Percentiles rank a stretch among this genome's conserved stretches.
These are phyloP conservation scores for Polygonum aviculare DNA, from an alignment of 148 eudicot genomes.

Conservation along the genomic window DNA sequence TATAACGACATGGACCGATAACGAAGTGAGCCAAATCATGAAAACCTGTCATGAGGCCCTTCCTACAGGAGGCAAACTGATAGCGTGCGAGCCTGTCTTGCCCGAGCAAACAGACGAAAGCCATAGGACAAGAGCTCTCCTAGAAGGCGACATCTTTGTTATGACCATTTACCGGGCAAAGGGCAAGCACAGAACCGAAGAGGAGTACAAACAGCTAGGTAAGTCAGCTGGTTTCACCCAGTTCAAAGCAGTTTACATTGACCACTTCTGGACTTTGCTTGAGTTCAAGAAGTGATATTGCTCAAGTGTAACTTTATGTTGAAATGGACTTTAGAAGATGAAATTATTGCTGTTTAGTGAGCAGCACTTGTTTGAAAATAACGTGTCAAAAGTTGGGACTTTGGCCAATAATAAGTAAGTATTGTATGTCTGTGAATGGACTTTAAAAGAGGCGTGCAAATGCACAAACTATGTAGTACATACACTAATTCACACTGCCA, in stretches of 20 bases:
- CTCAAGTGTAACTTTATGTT: neutral
- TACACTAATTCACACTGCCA: too few relatives aligned
- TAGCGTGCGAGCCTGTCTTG: conserved; percentile 50
- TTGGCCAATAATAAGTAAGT: neutral
- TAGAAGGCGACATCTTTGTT: conserved; percentile 52
- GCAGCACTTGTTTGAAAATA: neutral
- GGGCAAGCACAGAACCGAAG: conserved; percentile 45
- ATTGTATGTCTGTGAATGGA: too few relatives aligned
- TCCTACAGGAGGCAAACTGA: conserved; percentile 46
- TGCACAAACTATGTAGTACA: too few relatives aligned
- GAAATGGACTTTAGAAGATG: neutral
- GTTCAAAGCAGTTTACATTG: conserved; percentile 36
- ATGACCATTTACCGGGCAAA: conserved; percentile 53
- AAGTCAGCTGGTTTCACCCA: conserved; percentile 34
- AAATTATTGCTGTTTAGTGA: neutral
- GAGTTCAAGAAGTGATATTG: conserved; percentile 35
- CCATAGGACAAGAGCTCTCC: conserved; percentile 45
- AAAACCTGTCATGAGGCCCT: conserved; percentile 41
- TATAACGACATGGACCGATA: conserved; percentile 48
- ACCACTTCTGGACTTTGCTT: conserved; percentile 40
- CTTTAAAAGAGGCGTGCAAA: too few relatives aligned
- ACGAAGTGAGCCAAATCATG: conserved; percentile 30
- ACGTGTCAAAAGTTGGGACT: neutral
- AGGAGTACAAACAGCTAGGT: conserved; percentile 41
- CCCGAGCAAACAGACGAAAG: conserved; percentile 40